Evolutionary conservation across 345 rosid species (phyloP).

Genomic region (Chamaenerion angustifolium): DNA sequence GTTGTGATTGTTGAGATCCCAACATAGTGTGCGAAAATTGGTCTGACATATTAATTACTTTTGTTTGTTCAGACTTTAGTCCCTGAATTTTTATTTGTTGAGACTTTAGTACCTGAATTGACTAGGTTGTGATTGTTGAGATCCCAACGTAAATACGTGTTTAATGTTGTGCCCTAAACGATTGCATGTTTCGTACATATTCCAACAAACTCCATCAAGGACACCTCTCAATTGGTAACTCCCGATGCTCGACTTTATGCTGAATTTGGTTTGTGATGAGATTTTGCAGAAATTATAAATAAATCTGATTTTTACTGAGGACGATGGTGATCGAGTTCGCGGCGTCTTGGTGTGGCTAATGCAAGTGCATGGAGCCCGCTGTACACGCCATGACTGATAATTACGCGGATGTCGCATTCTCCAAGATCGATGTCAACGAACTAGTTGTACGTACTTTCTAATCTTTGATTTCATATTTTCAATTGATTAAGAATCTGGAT

Average conservation of each 20-base stretch:
- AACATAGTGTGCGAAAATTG: too few relatives aligned
- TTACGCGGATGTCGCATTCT: conserved; percentile 45
- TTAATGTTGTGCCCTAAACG: too few relatives aligned
- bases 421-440: conserved; percentile 79
- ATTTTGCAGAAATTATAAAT: neutral
- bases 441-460: conserved; percentile 37
- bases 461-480: neutral
- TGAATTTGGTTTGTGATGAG: neutral
- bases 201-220: conserved; percentile 45
- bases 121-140: too few relatives aligned
- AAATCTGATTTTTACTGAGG: neutral
- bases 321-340: conserved; percentile 35
- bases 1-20: too few relatives aligned
- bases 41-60: too few relatives aligned
- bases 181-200: too few relatives aligned
- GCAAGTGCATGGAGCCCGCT: conserved; percentile 58
- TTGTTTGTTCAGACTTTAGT: too few relatives aligned
- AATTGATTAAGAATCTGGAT: neutral
- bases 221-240: conserved; percentile 48
- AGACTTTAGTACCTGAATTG: too few relatives aligned
- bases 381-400: conserved; percentile 29
- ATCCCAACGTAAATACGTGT: too few relatives aligned
- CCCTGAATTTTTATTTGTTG: too few relatives aligned
- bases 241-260: neutral
- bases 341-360: conserved; percentile 85